Base-by-base conservation (phyloP, 257 asterid species). In the Nicotiana benthamiana region DNA sequence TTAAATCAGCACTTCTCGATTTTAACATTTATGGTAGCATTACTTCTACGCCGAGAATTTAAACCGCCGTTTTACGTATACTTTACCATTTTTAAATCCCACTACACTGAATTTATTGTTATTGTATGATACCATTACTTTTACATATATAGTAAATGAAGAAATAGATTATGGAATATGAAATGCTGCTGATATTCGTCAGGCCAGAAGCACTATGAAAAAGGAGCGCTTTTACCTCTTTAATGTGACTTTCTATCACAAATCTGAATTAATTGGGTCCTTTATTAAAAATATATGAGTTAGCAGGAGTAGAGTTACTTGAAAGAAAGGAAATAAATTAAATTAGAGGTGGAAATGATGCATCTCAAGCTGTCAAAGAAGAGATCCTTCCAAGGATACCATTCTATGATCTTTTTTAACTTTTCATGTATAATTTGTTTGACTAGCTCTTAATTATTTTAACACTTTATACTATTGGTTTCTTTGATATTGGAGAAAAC, bases 401-500 rank as follows among this genome's bases (percentile, higher is more conserved):
- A 43, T 70, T 70, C 13, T 70, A 70, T n/a, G n/a, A n/a, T 16
- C 9, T 12, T 32, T 16, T 17, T 70, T 12, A 13, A 43, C 22
- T 24, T 22, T 16, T 22, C 32, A 70, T 70, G 43, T 6, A 20
- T 40, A 46, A 6, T 46, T 72, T 72, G 36, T 70, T 22, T 46
- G 59, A 13, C 59, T 43, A 12, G 1, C 15, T 3, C 46, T n/a
- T 43, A 70, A 10, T 51, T 22, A 22, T 13, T 20, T 43, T 43
- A 70, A 43, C 77, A 43, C 20, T 12, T 20, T 22, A 5, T 15
- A 43, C 60, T 24, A 13, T 20, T 72, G 40, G 24, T 7, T 72
- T 72, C 78, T 72, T 72, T 46, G 36, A 46, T 72, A 72, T 11
- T 13, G 77, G 60, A 46, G 60, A 70, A 40, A 68, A 70, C 34